phyloP scores from a whole-genome alignment of 495 filamentous ascomycete species.

The Aspergillus cavernicola region DNA sequence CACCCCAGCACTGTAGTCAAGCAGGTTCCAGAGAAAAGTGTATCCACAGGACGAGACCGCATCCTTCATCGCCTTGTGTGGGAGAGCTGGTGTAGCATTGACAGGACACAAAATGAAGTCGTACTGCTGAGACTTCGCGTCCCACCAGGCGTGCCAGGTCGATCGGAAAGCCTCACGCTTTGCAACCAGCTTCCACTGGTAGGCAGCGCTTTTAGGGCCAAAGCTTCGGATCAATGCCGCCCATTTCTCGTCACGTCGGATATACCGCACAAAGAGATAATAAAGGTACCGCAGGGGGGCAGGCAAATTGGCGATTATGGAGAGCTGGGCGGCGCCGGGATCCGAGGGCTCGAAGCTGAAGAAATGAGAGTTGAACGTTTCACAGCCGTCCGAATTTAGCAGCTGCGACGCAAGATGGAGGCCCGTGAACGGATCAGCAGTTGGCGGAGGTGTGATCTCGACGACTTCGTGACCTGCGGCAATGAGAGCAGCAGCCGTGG shows the following conservation, averaged over 20 bases:
- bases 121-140: constrained; percentile 55
- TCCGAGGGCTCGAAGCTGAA: constrained; percentile 78
- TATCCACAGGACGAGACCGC: constrained; percentile 89
- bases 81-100: constrained; percentile 87
- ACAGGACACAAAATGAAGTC: constrained; percentile 83
- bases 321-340: constrained; percentile 70
- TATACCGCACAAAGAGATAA: constrained; percentile 82
- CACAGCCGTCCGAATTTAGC: constrained; percentile 82
- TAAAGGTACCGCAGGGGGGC: constrained; percentile 77
- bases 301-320: constrained; percentile 68
- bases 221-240: constrained; percentile 71
- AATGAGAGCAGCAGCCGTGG: constrained; percentile 62
- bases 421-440: constrained; percentile 62
- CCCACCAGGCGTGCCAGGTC: constrained; percentile 82
- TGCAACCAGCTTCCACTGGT: constrained; percentile 78
- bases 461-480: constrained; percentile 72
- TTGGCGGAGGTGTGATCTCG: constrained; percentile 63
- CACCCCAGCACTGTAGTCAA: constrained; percentile 85
- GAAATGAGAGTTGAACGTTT: constrained; percentile 75
- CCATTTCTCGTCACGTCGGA: constrained; percentile 71
- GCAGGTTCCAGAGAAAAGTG: constrained; percentile 91
- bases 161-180: constrained; percentile 73
- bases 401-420: constrained; percentile 79
- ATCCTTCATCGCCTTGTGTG: constrained; percentile 80
- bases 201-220: constrained; percentile 62